Base-by-base conservation (phyloP, 768 basidiomycete species). In the Kwoniella newhampshirensis region DNA sequence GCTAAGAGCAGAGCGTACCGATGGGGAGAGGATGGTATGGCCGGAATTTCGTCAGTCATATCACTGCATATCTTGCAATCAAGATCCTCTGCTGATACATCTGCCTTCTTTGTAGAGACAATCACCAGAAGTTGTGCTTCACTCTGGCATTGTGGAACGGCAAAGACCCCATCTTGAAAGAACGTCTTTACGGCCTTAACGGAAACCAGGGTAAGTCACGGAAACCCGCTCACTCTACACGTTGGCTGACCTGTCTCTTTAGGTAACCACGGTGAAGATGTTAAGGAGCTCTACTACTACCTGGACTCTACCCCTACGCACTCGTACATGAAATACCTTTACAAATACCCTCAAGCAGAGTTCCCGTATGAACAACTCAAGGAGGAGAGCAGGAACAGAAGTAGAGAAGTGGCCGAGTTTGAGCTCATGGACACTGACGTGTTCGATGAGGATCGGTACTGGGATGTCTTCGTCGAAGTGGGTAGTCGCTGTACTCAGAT, bases 281-380 rank as follows among this genome's bases (percentile, higher is more conserved):
- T 94, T 80, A 98, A 98, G 78, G 96, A 99, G 73, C 80, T 98
- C 26, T 99, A 99, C 77, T 99, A 94, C 75, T 99, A 99, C 77
- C 84, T 99, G 59, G 96, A 98, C 76, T 94, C 91, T 35, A 97
- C 96, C 1, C 96, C 96, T 35, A 97, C 96, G 1, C 96, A 99
- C 71, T 96, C 93, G 5, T 99, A 98, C 82, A 98, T 99, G 96
- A 99, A 99, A 77, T 97, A 90, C 78, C 79, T 97, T 54, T 99
- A 99, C 84, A 99, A 99, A 76, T 99, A 99, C 67, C 93, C 96
- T 12, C 96, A 99, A 75, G 81, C 85, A 67, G 80, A 82, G 30
- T 99, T 83, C 77, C 96, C 96, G 1, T 99, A 99, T 77, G 93
- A 98, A 70, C 84, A 94, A 59, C 84, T 99, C 51, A 87, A 96